Percentiles rank a stretch among this genome's conserved stretches.
These are phyloP conservation scores for Arthrobotrys conoides DNA, from an alignment of 2,329 filamentous ascomycete species.

Conservation along the genomic window DNA sequence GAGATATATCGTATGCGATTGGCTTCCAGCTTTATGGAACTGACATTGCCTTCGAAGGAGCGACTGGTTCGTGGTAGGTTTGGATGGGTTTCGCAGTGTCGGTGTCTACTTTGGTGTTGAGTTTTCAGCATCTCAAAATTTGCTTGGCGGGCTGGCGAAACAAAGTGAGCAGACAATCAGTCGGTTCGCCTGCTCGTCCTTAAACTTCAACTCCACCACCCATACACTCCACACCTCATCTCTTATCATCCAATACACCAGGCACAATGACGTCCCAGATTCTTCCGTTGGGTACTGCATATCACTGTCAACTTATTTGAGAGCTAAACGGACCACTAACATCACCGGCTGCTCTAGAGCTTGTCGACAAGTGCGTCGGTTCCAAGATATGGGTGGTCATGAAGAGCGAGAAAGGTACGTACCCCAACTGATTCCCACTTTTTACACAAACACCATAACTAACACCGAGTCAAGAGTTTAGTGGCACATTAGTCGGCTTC, in stretches of 20 bases:
- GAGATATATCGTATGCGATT: constrained; percentile 23
- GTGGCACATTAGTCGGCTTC: constrained; percentile 92
- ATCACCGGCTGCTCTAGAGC: constrained; percentile 73
- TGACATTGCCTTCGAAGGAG: constrained; percentile 8
- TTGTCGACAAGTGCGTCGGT: constrained; percentile 99
- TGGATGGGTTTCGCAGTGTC: not conserved
- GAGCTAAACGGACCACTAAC: constrained; percentile 17
- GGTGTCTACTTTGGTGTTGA: constrained; percentile 24
- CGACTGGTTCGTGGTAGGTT: not conserved
- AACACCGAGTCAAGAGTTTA: constrained; percentile 79
- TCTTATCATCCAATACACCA: constrained; percentile 24
- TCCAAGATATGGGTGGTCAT: constrained; percentile 99
- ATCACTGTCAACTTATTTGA: not conserved
- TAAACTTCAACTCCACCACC: no score
- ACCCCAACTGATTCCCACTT: constrained; percentile 59
- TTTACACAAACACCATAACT: not conserved
- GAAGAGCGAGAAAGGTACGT: constrained; percentile 99
- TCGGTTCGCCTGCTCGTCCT: constrained; percentile 19
- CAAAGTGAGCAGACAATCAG: constrained; percentile 5
- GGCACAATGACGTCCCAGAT: constrained; percentile 79
- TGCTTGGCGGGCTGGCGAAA: constrained; percentile 26
- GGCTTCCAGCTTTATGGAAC: not conserved
- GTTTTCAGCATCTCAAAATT: constrained; percentile 36
- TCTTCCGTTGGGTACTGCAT: constrained; percentile 75
- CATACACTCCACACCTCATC: not conserved